Evolutionary conservation across 208 protist genomes (phyloP), one percentile per base, ranked within the genome.

Genomic region (Leishmania mexicana): DNA sequence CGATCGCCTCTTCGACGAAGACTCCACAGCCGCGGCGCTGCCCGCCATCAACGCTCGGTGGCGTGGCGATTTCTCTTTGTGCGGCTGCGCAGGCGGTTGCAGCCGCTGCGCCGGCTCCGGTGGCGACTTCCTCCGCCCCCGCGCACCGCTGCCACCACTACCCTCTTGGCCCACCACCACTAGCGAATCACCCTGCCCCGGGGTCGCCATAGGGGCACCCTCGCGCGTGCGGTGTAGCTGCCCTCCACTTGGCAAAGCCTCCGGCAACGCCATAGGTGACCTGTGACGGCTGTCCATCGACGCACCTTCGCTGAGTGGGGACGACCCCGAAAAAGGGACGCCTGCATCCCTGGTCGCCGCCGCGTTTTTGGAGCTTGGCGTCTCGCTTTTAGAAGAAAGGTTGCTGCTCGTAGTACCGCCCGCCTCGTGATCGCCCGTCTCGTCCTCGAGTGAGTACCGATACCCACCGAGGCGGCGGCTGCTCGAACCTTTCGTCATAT

Each of bases 371-470:
- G 42, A 42, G 28, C 74, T 67, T 2, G 65, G 67, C 24, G 62
- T 78, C 64, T 88, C 76, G 31, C 58, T 79, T 42, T 79, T 80
- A 8, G 81, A 85, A 11, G 85, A 85, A 15, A 79, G 54, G 81
- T 85, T 81, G 75, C 85, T 85, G 78, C 81, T 88, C 5, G 79
- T 85, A 51, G 68, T 85, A 42, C 81, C 73, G 45, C 81, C 81
- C 28, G 74, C 75, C 60, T 84, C 79, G 54, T 79, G 72, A 35
- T 86, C 78, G 42, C 78, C 78, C 4, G 65, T 64, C 58, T 83
- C 75, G 31, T 65, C 81, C 24, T 81, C 79, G 51, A 75, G 75
- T 31, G 62, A 57, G 62, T 75, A 73, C 19, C 67, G 81, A 67
- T 79, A 81, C 5, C 21, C 31, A 1, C 35, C 72, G 35, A 40